A percentile compares a stretch with the other conserved stretches of the same genome.
Conservation (phyloP, 495 filamentous ascomycete species). For the Aspergillus leporis region DNA sequence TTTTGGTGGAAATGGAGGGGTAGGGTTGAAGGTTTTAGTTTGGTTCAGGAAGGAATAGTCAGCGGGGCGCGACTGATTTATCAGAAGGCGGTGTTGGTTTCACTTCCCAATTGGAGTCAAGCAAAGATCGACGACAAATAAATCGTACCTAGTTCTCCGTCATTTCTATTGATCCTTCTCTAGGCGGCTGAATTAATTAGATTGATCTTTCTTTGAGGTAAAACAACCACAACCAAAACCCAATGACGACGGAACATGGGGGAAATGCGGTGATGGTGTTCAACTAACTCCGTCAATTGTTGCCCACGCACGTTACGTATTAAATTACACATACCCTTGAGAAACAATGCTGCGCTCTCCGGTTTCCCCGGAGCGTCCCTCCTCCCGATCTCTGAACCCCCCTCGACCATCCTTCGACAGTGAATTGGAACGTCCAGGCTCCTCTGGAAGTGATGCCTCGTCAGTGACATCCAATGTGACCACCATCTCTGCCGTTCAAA, state of each 20-base stretch:
- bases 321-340: background rate
- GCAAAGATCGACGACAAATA: conserved; percentile 16
- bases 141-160: background rate
- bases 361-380: conserved; percentile 32
- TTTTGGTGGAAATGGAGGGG: background rate
- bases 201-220: background rate
- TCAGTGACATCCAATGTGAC: conserved; percentile 49
- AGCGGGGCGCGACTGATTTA: conserved; percentile 17
- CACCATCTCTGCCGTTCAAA: conserved; percentile 37
- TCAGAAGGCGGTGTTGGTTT: conserved; percentile 11
- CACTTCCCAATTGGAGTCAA: background rate
- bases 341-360: conserved; percentile 32
- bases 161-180: conserved; percentile 11
- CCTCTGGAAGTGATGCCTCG: conserved; percentile 56
- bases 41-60: background rate
- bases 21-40: background rate
- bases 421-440: conserved; percentile 42
- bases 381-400: conserved; percentile 21
- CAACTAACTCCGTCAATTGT: background rate
- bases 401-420: conserved; percentile 36
- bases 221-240: background rate
- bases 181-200: conserved; percentile 9
- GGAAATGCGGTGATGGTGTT: background rate
- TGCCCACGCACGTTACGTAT: background rate
- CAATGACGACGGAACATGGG: background rate